Conservation (phyloP, 2,329 filamentous ascomycete species). For the Calonectria montana region DNA sequence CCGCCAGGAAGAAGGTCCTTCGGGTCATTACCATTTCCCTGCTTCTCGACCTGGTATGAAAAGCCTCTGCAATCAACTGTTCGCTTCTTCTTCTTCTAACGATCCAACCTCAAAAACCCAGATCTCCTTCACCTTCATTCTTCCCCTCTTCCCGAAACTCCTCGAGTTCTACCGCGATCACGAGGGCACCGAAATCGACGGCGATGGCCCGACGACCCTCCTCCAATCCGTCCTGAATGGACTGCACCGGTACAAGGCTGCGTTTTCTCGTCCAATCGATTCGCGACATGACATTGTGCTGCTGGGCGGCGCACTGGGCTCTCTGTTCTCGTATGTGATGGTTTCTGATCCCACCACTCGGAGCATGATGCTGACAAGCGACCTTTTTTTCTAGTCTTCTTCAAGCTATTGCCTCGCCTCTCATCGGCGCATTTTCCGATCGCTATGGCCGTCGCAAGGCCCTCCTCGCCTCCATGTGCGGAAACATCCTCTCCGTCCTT, state of each 20-base stretch:
- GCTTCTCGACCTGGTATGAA: conserved; percentile 83
- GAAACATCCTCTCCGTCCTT: conserved; percentile 92
- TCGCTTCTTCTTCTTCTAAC: conserved; percentile 12
- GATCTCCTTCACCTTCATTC: conserved; percentile 99
- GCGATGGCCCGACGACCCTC: conserved; percentile 68
- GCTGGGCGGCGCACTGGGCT: conserved; percentile 91
- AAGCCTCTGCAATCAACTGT: neutral
- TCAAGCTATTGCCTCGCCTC: conserved; percentile 89
- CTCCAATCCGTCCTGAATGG: conserved; percentile 84
- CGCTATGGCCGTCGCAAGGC: conserved; percentile 87
- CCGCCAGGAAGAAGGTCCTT: conserved; percentile 81
- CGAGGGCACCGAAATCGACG: conserved; percentile 68
- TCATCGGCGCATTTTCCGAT: conserved; percentile 92
- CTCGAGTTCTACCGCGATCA: conserved; percentile 95
- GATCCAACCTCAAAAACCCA: conserved; percentile 50
- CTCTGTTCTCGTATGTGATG: conserved; percentile 78
- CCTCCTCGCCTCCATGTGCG: conserved; percentile 89
- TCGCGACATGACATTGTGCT: conserved; percentile 97
- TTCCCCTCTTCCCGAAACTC: conserved; percentile 94
- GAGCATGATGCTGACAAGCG: conserved; percentile 16
- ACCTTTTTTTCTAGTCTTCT: conserved; percentile 70
- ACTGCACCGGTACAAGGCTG: conserved; percentile 93
- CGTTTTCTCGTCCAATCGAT: conserved; percentile 92
- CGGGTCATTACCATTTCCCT: conserved; percentile 90
- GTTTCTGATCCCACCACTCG: neutral